Evolutionary conservation across 805 yeast genomes (phyloP).

Genomic region (Clavispora asparagi): DNA sequence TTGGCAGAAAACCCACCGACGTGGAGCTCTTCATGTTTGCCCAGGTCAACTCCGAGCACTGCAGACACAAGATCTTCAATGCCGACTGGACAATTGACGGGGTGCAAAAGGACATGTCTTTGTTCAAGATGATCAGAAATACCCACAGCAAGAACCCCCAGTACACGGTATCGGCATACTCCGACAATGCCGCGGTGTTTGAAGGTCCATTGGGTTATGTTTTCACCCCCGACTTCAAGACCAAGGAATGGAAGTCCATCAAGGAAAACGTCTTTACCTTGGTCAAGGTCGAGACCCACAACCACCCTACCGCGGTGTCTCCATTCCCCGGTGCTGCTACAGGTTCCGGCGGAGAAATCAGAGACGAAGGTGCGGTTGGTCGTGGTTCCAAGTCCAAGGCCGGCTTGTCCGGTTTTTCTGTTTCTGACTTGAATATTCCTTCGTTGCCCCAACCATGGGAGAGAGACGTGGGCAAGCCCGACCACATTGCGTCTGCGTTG

Average conservation of each 20-base stretch:
- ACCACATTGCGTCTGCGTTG: conserved; percentile 85
- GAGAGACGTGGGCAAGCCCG: conserved; percentile 79
- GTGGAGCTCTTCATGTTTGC: conserved; percentile 99
- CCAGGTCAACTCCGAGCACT: conserved; percentile 98
- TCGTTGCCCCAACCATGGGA: conserved; percentile 93
- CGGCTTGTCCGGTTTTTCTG: conserved; percentile 90
- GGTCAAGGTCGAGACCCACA: conserved; percentile 96
- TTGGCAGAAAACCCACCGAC: conserved; percentile 91
- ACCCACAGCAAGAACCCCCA: conserved; percentile 80
- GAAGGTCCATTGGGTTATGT: conserved; percentile 75
- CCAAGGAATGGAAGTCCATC: conserved; percentile 68
- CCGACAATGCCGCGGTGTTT: conserved; percentile 96
- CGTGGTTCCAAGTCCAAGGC: conserved; percentile 97
- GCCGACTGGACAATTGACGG: conserved; percentile 98
- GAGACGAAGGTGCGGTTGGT: conserved; percentile 99
- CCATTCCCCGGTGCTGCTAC: conserved; percentile 99
- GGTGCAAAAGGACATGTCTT: conserved; percentile 60
- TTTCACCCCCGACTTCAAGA: conserved; percentile 70
- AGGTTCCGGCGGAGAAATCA: conserved; percentile 99
- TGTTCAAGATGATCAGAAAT: conserved; percentile 93
- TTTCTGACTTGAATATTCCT: conserved; percentile 87
- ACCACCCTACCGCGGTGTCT: conserved; percentile 98
- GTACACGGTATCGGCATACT: conserved; percentile 86
- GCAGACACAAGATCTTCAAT: conserved; percentile 97
- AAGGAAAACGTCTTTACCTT: conserved; percentile 82